Base-by-base conservation (phyloP, 306 rosid species). In the Castanopsis chinensis region DNA sequence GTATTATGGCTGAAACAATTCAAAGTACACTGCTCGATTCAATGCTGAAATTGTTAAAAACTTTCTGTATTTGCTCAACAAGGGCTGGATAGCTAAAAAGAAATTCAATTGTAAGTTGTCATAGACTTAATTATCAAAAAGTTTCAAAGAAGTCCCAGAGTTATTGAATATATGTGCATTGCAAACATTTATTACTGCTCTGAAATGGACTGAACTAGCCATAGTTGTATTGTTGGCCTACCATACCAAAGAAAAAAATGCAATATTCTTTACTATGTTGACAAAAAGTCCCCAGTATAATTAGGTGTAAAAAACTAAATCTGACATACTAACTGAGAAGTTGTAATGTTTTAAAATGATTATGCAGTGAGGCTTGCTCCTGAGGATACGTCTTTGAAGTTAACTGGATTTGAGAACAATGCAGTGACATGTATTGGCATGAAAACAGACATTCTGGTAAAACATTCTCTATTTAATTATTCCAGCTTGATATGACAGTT, bases 291-390 rank as follows among this genome's bases (percentile, higher is more conserved):
- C 33, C 14, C 13, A 32, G 35, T 15, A 0, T 67, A 27, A 21
- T 18, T 67, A 11, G 32, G 51, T 17, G 51, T 65, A 35, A 28
- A 33, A 18, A 18, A 18, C 41, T 20, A 32, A 33, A 17, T 30
- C 45, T 23, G 37, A 67, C 27, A 33, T 19, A 67, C 72, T 13
- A 69, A 45, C 61, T 32, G 7, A 75, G 49, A 54, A 65, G 37
- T 45, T 59, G 19, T 60, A 45, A 76, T 27, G 59, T 60, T 78
- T 51, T 59, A 30, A 32, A 76, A 71, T 83, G 83, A 73, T 75
- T 72, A 53, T 82, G 83, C 91, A 91, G 99, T 94, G 90, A 94
- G 99, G 88, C 95, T 92, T 78, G 99, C 93, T 61, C 95, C 97
- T 10, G 97, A 92, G 85, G 97, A 92, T 81, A 84, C 68, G 28